Evolutionary conservation across 257 asterid species (phyloP).

Genomic region (Gardenia jasminoides): DNA sequence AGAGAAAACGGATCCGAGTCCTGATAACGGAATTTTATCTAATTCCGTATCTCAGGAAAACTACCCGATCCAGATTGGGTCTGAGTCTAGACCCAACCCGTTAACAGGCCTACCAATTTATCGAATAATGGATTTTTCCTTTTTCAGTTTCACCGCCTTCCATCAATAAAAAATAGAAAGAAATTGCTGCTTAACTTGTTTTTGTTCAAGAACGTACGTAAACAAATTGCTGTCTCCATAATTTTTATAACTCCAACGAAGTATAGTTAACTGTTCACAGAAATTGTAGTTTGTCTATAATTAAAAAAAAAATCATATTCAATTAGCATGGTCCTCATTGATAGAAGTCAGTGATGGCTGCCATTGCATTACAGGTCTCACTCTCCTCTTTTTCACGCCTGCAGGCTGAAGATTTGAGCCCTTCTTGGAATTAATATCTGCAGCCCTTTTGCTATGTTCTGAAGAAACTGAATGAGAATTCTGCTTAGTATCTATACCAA

Average conservation of each 20-base stretch:
- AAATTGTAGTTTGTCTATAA: not conserved
- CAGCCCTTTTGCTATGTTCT: not conserved
- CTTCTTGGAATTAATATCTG: conserved; percentile 1
- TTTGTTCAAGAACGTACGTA: no score
- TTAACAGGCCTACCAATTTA: no score
- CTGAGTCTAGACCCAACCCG: no score
- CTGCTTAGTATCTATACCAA: conserved; percentile 32
- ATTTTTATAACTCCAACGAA: not conserved
- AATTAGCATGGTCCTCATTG: conserved; percentile 23
- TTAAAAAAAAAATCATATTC: not conserved
- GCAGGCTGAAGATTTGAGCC: not conserved
- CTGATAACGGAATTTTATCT: no score
- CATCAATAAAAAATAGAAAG: not conserved
- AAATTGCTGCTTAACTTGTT: no score
- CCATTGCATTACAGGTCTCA: conserved; percentile 42
- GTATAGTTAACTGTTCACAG: not conserved
- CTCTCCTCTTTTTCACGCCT: conserved; percentile 27
- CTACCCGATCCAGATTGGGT: no score
- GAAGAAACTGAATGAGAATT: conserved; percentile 18
- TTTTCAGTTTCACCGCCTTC: no score
- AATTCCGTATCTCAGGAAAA: no score
- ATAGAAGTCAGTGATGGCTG: conserved; percentile 56
- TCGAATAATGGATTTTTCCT: no score
- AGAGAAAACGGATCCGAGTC: no score
- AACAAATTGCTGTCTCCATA: not conserved